A percentile compares a stretch with the other conserved stretches of the same genome.
Evolutionary conservation across 306 rosid species (phyloP).

Genomic region (Datisca glomerata): DNA sequence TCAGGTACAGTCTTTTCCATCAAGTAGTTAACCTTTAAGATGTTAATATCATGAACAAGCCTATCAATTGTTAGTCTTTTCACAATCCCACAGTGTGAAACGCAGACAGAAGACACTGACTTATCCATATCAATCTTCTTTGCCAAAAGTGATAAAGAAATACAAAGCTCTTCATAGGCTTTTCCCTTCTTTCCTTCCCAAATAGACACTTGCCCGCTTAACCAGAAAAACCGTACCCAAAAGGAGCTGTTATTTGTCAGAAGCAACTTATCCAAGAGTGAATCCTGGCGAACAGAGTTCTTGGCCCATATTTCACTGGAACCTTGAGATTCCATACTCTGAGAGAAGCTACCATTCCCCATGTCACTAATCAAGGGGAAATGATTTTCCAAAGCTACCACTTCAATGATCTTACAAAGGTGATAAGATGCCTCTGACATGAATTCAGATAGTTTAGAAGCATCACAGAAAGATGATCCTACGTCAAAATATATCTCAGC

Average conservation of each 20-base stretch:
- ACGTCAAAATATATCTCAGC: conserved; percentile 77
- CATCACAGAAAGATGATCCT: conserved; percentile 48
- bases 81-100: conserved; percentile 65
- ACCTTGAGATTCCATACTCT: conserved; percentile 26
- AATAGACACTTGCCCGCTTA: conserved; percentile 79
- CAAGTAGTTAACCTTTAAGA: conserved; percentile 72
- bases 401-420: conserved; percentile 85
- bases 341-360: conserved; percentile 23
- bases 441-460: conserved; percentile 48
- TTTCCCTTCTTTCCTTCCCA: conserved; percentile 70
- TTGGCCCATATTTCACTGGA: conserved; percentile 20
- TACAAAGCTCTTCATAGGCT: conserved; percentile 60
- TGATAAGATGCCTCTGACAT: conserved; percentile 82
- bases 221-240: conserved; percentile 89
- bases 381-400: conserved; percentile 69
- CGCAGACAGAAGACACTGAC: conserved; percentile 32
- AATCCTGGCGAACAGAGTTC: conserved; percentile 18
- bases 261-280: conserved; percentile 24
- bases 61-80: conserved; percentile 61
- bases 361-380: conserved; percentile 26
- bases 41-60: conserved; percentile 67
- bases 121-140: conserved; percentile 26
- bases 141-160: conserved; percentile 56
- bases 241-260: conserved; percentile 38
- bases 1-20: conserved; percentile 64